Conservation (phyloP, 371 early-diverging fungal species). For the Mortierella sp. region DNA sequence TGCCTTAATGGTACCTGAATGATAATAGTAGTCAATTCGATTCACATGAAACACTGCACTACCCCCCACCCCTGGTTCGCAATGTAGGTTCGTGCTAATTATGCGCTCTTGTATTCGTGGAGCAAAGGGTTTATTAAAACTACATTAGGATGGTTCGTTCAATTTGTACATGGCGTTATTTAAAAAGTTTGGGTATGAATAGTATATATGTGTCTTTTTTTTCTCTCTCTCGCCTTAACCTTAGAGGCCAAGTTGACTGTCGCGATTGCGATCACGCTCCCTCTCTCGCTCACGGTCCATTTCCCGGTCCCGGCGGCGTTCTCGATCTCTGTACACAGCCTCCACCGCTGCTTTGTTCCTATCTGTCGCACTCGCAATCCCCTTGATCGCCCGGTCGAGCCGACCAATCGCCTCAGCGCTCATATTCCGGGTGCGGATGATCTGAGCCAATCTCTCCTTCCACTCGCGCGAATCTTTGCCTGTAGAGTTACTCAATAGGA, state of each 20-base stretch:
- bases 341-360: slow-evolving; percentile 46
- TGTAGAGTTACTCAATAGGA: slow-evolving; percentile 42
- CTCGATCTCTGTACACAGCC: slow-evolving; percentile 41
- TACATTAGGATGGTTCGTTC: slow-evolving; percentile 1
- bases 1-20: neutral
- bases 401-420: slow-evolving; percentile 43
- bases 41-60: neutral
- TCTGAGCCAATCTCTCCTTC: slow-evolving; percentile 52
- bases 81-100: neutral
- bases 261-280: slow-evolving; percentile 26
- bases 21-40: neutral
- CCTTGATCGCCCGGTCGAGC: slow-evolving; percentile 37
- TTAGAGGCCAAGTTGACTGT: slow-evolving; percentile 4
- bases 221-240: neutral
- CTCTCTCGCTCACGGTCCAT: slow-evolving; percentile 31
- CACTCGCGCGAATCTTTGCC: slow-evolving; percentile 53
- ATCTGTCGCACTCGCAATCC: slow-evolving; percentile 31
- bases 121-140: neutral
- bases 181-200: neutral
- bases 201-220: neutral
- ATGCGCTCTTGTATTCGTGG: neutral
- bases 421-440: slow-evolving; percentile 38
- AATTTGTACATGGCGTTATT: neutral
- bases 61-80: neutral
- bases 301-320: slow-evolving; percentile 39